phyloP scores from a whole-genome alignment of 306 rosid genomes.

The Herpetospermum pedunculosum region DNA sequence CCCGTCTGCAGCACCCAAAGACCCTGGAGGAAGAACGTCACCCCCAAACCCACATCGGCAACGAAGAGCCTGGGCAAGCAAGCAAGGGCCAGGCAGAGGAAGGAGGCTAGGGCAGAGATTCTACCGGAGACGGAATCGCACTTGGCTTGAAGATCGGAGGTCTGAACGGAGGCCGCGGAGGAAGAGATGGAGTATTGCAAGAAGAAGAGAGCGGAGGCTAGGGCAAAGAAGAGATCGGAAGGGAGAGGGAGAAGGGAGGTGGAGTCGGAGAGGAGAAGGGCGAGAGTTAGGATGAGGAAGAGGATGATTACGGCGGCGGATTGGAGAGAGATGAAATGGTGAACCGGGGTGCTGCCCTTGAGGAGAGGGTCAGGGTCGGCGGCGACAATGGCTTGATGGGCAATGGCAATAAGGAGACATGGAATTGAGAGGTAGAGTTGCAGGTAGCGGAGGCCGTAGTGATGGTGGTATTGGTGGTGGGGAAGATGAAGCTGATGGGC shows the following conservation, averaged over 20 bases:
- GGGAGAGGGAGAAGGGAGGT: slow-evolving; percentile 40
- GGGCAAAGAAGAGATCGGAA: slow-evolving; percentile 50
- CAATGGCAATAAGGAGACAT: slow-evolving; percentile 36
- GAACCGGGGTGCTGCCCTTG: slow-evolving; percentile 77
- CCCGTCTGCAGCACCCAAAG: slow-evolving; percentile 83
- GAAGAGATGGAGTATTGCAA: slow-evolving; percentile 39
- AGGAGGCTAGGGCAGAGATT: slow-evolving; percentile 36
- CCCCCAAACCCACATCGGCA: slow-evolving; percentile 56
- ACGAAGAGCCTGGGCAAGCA: slow-evolving; percentile 52
- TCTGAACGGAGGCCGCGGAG: slow-evolving; percentile 45
- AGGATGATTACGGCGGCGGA: slow-evolving; percentile 54
- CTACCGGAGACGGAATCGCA: slow-evolving; percentile 48
- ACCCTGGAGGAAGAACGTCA: slow-evolving; percentile 50
- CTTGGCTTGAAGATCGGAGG: slow-evolving; percentile 64
- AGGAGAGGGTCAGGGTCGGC: slow-evolving; percentile 54
- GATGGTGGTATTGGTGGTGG: neutral
- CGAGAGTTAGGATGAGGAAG: slow-evolving; percentile 44
- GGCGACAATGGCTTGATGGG: slow-evolving; percentile 45
- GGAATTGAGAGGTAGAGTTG: slow-evolving; percentile 38
- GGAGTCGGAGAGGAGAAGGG: slow-evolving; percentile 53
- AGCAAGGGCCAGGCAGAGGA: slow-evolving; percentile 44
- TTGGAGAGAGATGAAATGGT: slow-evolving; percentile 65
- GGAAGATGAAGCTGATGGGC: neutral
- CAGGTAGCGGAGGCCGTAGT: slow-evolving; percentile 37
- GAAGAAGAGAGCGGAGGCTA: slow-evolving; percentile 57